Conservation (phyloP, 352 stramenopile genomes). For the Phytophthora megakarya region DNA sequence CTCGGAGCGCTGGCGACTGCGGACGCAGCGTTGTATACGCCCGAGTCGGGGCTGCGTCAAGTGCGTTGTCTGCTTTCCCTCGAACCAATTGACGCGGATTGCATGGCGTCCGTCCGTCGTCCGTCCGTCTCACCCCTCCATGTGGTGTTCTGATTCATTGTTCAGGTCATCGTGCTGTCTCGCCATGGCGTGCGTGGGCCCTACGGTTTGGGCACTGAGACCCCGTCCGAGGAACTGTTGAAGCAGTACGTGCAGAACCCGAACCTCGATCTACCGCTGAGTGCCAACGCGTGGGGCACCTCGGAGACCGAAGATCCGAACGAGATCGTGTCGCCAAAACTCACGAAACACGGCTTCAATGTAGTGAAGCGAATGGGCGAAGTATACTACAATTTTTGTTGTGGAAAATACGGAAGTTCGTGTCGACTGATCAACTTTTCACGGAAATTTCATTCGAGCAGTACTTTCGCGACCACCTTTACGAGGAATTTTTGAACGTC, state of each 20-base stretch:
- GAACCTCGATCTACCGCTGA: constrained; percentile 58
- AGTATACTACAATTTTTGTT: constrained; percentile 19
- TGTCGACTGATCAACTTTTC: constrained; percentile 13
- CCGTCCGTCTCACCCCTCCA: not conserved
- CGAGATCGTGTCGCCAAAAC: constrained; percentile 75
- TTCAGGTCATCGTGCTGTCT: constrained; percentile 76
- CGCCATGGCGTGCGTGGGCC: constrained; percentile 74
- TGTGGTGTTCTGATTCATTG: not conserved
- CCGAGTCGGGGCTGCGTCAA: constrained; percentile 37
- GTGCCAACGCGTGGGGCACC: constrained; percentile 65
- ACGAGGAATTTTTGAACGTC: constrained; percentile 58
- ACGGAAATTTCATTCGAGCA: constrained; percentile 28
- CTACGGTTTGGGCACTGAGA: constrained; percentile 68
- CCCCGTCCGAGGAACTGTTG: constrained; percentile 49
- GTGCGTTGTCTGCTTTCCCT: constrained; percentile 14
- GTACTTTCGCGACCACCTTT: constrained; percentile 78
- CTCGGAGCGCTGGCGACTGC: constrained; percentile 2
- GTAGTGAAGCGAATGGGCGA: constrained; percentile 71
- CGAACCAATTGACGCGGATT: not conserved
- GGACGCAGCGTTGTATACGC: constrained; percentile 3
- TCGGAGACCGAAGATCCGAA: constrained; percentile 64
- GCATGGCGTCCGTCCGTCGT: constrained; percentile 20
- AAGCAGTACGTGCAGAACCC: constrained; percentile 68
- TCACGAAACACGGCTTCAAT: constrained; percentile 74
- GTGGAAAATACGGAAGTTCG: not conserved